A percentile compares a stretch with the other conserved stretches of the same genome.
phyloP scores from a whole-genome alignment of 345 rosid genomes.

The Brassica napus region DNA sequence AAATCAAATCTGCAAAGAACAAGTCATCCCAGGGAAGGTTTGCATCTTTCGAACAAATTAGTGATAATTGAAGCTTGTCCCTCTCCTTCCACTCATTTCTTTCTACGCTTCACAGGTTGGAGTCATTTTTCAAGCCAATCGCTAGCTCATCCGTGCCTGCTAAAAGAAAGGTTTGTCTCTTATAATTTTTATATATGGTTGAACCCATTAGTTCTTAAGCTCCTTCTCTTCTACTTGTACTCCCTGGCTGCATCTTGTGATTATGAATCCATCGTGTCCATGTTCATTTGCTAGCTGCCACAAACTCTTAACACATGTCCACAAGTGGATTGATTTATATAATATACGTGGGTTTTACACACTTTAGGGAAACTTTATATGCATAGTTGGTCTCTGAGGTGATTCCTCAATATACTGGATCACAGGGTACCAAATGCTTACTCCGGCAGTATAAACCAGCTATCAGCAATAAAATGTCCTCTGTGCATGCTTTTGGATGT shows the following conservation, averaged over 20 bases:
- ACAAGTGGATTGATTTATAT: background rate
- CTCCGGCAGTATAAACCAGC: constrained; percentile 53
- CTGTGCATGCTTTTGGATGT: constrained; percentile 48
- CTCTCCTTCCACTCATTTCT: constrained; percentile 18
- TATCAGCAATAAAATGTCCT: constrained; percentile 49
- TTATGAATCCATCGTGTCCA: background rate
- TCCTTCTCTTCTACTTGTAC: constrained; percentile 16
- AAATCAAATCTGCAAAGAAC: constrained; percentile 87
- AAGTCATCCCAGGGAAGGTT: constrained; percentile 96
- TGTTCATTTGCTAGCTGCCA: background rate
- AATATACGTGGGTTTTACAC: background rate
- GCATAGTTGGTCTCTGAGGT: constrained; percentile 42
- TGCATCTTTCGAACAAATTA: constrained; percentile 27
- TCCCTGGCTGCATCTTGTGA: background rate
- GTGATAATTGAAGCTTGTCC: background rate
- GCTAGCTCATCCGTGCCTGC: constrained; percentile 52
- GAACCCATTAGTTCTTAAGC: constrained; percentile 4
- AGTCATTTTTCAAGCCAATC: constrained; percentile 80
- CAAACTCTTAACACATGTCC: background rate
- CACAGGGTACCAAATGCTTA: constrained; percentile 71
- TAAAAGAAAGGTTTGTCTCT: constrained; percentile 70
- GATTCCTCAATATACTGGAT: constrained; percentile 51
- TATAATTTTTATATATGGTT: background rate
- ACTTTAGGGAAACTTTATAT: constrained; percentile 20
- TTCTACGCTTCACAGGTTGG: constrained; percentile 49